These are phyloP conservation scores for Nemophila menziesii DNA, from an alignment of 257 asterid species.

Conservation along the genomic window DNA sequence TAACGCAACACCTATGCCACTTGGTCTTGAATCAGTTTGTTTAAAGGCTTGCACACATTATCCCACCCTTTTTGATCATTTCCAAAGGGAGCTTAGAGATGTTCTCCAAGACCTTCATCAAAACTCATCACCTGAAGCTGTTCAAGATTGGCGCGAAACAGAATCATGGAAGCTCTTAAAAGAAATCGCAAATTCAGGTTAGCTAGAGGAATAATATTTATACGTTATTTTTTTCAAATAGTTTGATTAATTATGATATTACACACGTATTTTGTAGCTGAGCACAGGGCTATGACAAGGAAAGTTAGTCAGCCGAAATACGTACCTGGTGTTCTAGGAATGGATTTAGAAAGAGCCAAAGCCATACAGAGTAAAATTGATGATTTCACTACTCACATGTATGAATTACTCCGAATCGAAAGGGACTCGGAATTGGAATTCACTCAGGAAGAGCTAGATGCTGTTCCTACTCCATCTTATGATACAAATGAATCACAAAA, in stretches of 20 bases:
- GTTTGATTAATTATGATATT: neutral
- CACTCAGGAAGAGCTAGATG: constrained; percentile 88
- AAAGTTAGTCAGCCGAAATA: constrained; percentile 38
- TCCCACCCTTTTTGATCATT: constrained; percentile 90
- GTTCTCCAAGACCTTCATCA: constrained; percentile 55
- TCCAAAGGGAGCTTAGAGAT: constrained; percentile 90
- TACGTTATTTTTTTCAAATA: neutral
- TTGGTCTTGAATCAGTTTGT: constrained; percentile 72
- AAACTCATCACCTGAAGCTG: constrained; percentile 32
- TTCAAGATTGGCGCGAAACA: constrained; percentile 62
- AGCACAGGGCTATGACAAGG: constrained; percentile 88
- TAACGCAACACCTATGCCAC: constrained; percentile 81
- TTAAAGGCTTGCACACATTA: constrained; percentile 87
- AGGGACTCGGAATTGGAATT: constrained; percentile 87
- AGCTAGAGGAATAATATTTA: neutral
- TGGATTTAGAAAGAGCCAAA: constrained; percentile 54
- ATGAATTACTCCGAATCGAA: constrained; percentile 68
- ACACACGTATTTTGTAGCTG: constrained; percentile 45
- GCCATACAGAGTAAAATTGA: constrained; percentile 65
- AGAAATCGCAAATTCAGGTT: constrained; percentile 80
- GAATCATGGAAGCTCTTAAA: constrained; percentile 85
- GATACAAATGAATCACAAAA: constrained; percentile 30
- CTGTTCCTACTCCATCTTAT: constrained; percentile 71
- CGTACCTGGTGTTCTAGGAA: constrained; percentile 50
- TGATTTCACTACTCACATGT: constrained; percentile 55